phyloP scores from a whole-genome alignment of 1,284 basidiomycete genomes.

The Melampsora larici-populina region DNA sequence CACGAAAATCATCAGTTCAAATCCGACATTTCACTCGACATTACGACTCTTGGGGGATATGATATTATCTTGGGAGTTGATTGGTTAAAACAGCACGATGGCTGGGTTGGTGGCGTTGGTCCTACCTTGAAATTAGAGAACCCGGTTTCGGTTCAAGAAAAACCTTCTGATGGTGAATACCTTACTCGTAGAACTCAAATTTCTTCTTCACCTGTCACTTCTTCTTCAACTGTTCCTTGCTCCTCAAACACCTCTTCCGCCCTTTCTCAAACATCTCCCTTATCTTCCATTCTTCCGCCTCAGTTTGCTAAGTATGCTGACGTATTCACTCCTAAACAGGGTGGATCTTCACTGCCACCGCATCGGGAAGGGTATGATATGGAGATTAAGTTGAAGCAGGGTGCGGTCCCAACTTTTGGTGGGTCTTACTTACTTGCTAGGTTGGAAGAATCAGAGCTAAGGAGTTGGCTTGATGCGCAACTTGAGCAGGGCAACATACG shows the following conservation, averaged over 20 bases:
- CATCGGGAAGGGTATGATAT: conserved; percentile 3
- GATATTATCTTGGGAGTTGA: neutral
- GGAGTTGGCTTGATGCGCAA: neutral
- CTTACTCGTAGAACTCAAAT: no score
- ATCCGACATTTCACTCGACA: neutral
- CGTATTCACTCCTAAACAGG: neutral
- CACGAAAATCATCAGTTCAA: neutral
- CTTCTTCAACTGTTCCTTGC: no score
- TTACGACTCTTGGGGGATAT: neutral
- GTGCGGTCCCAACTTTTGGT: neutral
- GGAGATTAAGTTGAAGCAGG: neutral
- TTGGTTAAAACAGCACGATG: neutral
- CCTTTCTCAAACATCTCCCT: no score
- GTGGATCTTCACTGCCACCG: neutral
- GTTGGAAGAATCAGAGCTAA: neutral
- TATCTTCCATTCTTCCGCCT: no score
- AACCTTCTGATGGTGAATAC: no score
- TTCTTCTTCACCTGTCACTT: no score
- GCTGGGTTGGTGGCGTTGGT: no score
- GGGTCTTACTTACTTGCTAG: neutral
- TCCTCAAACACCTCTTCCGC: no score
- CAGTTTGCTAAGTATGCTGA: neutral
- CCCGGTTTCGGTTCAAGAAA: neutral
- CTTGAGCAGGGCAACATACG: conserved; percentile 10
- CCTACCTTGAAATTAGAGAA: neutral